Conservation (phyloP, 129 eudicot genomes). For the Oenanthe sinensis region DNA sequence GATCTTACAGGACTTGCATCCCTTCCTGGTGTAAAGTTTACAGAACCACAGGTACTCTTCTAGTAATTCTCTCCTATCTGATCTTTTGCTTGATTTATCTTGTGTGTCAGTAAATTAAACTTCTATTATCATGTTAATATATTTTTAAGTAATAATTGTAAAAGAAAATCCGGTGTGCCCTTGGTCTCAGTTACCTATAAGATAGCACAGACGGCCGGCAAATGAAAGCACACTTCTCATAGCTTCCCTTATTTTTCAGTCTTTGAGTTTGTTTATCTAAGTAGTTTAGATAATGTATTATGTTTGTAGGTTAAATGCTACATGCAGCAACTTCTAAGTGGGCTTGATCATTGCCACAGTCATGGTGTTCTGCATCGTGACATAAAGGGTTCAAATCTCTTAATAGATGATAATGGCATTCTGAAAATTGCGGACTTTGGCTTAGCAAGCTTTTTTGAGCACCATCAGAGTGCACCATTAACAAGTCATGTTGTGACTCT, state of each 20-base stretch:
- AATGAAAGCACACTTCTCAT: background rate
- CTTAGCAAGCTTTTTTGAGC: slow-evolving; percentile 54
- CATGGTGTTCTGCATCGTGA: slow-evolving; percentile 77
- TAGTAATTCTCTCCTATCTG: background rate
- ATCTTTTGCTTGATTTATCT: background rate
- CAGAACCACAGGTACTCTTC: slow-evolving; percentile 67
- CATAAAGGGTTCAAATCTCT: slow-evolving; percentile 87
- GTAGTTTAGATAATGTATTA: slow-evolving; percentile 6
- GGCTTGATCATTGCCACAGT: slow-evolving; percentile 78
- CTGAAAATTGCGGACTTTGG: slow-evolving; percentile 93
- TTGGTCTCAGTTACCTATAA: background rate
- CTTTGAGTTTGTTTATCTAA: background rate
- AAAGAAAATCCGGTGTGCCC: background rate
- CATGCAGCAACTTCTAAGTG: slow-evolving; percentile 75
- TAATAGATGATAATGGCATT: slow-evolving; percentile 60
- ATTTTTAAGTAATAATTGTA: background rate
- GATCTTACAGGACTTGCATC: slow-evolving; percentile 86
- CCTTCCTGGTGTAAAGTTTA: slow-evolving; percentile 72
- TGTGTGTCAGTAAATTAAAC: background rate
- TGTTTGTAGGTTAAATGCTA: slow-evolving; percentile 60
- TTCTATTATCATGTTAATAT: background rate
- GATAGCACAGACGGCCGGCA: background rate
- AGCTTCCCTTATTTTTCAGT: background rate
- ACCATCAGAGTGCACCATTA: slow-evolving; percentile 33
- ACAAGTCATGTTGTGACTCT: slow-evolving; percentile 89